Evolutionary conservation across 129 eudicot species (phyloP).

Genomic region (Calendula officinalis): DNA sequence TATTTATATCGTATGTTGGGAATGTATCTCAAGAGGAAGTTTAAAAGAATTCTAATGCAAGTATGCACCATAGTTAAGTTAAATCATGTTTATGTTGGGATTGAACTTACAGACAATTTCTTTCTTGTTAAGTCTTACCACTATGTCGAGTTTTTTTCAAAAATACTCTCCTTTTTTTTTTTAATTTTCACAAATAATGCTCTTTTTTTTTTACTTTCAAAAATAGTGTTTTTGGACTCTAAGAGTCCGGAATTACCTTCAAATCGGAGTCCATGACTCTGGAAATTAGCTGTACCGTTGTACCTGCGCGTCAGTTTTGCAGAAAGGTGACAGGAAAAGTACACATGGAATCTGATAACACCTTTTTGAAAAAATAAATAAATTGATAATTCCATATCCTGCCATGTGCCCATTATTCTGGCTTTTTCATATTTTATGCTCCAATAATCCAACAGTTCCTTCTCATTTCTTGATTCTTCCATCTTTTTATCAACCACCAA

Average conservation of each 20-base stretch:
- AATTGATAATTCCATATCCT: background rate
- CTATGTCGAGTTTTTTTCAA: constrained; percentile 4
- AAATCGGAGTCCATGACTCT: background rate
- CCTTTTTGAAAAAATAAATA: background rate
- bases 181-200: too few species aligned
- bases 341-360: too few species aligned
- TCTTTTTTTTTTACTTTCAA: too few species aligned
- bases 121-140: too few species aligned
- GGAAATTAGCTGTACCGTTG: too few species aligned
- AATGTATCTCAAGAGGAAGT: constrained; percentile 16
- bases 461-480: background rate
- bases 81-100: background rate
- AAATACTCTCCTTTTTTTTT: background rate
- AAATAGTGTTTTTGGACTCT: background rate
- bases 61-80: background rate
- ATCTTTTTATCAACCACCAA: background rate
- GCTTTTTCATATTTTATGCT: background rate
- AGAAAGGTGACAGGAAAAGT: too few species aligned
- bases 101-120: too few species aligned
- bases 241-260: background rate
- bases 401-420: constrained; percentile 9
- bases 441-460: background rate
- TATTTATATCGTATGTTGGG: background rate
- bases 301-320: too few species aligned
- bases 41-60: constrained; percentile 15